These are phyloP conservation scores for Teunomyces lycoperdinae DNA, from an alignment of 805 yeast genomes.

Conservation along the genomic window DNA sequence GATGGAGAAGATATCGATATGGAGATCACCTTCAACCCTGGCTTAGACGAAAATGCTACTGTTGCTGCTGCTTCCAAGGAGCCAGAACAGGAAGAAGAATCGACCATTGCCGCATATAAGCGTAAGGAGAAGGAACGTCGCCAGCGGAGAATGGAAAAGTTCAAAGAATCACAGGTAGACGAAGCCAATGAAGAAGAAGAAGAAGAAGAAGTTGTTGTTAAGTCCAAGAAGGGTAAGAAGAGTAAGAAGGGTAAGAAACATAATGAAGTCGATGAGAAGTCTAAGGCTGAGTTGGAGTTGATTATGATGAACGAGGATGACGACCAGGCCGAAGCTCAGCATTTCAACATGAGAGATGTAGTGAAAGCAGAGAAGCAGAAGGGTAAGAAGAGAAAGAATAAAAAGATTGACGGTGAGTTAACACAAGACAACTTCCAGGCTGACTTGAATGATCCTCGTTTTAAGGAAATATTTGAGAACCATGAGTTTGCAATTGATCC, in stretches of 20 bases:
- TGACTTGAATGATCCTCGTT: slow-evolving; percentile 81
- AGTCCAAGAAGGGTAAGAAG: slow-evolving; percentile 22
- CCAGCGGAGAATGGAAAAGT: slow-evolving; percentile 73
- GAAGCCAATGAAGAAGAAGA: slow-evolving; percentile 53
- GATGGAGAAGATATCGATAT: slow-evolving; percentile 58
- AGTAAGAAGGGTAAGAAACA: slow-evolving; percentile 1
- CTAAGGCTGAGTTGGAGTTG: slow-evolving; percentile 68
- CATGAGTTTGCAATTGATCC: slow-evolving; percentile 96
- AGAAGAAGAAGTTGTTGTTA: slow-evolving; percentile 8
- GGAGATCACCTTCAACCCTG: slow-evolving; percentile 96
- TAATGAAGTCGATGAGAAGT: slow-evolving; percentile 16
- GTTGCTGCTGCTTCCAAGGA: slow-evolving; percentile 19
- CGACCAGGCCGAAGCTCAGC: slow-evolving; percentile 45
- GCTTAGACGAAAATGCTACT: slow-evolving; percentile 44
- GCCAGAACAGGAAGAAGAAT: slow-evolving; percentile 32
- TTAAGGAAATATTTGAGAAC: slow-evolving; percentile 75
- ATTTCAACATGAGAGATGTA: slow-evolving; percentile 77
- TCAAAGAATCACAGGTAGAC: slow-evolving; percentile 51
- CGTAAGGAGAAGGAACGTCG: slow-evolving; percentile 93
- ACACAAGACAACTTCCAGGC: slow-evolving; percentile 54
- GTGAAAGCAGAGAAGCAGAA: slow-evolving; percentile 69
- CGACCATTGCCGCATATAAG: slow-evolving; percentile 74
- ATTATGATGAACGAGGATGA: slow-evolving; percentile 60
- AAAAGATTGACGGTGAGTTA: slow-evolving; percentile 50
- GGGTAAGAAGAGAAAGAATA: slow-evolving; percentile 47